phyloP scores from a whole-genome alignment of 192 early-diverging fungal species.

The Radiomyces spectabilis region DNA sequence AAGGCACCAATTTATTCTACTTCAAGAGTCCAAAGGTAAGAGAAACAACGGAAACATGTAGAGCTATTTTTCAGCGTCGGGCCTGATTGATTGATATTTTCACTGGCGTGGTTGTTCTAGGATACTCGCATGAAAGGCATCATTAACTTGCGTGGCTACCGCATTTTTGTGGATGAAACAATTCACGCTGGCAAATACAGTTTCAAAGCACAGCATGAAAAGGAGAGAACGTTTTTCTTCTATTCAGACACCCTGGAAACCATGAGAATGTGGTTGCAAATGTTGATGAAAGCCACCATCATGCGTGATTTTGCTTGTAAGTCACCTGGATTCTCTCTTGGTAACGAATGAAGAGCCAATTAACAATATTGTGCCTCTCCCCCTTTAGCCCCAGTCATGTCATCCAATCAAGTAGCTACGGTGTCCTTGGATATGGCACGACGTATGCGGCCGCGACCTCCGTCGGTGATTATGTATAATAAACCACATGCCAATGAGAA shows the following conservation, averaged over 20 bases:
- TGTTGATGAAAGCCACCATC: constrained; percentile 60
- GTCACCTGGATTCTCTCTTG: not conserved
- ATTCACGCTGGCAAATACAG: constrained; percentile 52
- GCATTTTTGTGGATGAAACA: constrained; percentile 52
- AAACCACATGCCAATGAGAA: constrained; percentile 4
- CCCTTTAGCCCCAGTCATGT: constrained; percentile 42
- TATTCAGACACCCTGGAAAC: constrained; percentile 45
- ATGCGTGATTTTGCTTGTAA: constrained; percentile 37
- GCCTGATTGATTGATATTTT: not conserved
- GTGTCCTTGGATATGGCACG: constrained; percentile 48
- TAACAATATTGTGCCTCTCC: not conserved
- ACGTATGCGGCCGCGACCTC: constrained; percentile 48
- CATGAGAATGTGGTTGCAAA: constrained; percentile 49
- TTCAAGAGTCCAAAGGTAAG: constrained; percentile 45
- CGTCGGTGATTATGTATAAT: constrained; percentile 34
- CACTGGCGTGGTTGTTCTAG: not conserved
- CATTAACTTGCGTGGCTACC: constrained; percentile 52
- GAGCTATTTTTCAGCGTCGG: not conserved
- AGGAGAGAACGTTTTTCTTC: constrained; percentile 50
- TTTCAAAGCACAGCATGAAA: constrained; percentile 54
- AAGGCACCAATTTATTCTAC: constrained; percentile 48
- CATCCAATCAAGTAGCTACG: constrained; percentile 50
- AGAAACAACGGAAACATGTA: not conserved
- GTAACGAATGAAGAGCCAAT: not conserved
- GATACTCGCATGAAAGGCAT: constrained; percentile 46